Base-by-base conservation (phyloP, 2,329 filamentous ascomycete genomes). In the Penicillium sp. region DNA sequence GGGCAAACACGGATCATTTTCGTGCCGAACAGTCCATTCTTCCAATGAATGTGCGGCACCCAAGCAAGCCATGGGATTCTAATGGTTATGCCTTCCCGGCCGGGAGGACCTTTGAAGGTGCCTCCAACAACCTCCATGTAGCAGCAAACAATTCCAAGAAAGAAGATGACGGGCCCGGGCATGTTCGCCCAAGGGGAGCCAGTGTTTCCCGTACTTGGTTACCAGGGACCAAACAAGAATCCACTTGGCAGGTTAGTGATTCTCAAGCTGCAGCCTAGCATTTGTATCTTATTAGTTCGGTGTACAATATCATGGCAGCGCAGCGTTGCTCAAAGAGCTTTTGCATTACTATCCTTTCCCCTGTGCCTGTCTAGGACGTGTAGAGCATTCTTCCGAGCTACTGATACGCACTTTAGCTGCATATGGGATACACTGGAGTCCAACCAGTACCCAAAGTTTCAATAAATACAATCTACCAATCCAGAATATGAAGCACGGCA, bases 161-260 rank as follows among this genome's bases (percentile, higher is more conserved):
- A 55, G 74, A 76, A 58, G 73, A 75, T 48, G 75, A 80, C 61
- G 77, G 78, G 28, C 73, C 75, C 33, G 75, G 76, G n/a, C 69
- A 72, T 17, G 68, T 70, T 30, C 71, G 75, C 55, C 66, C 75
- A 35, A 72, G 75, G 45, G 73, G 71, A 38, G 64, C 69, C 37
- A 78, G 74, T 51, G 71, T 67, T 54, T 69, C 73, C 43, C 68
- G 68, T 36, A 72, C 73, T 25, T 93, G 89, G 85, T 76, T 95
- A 56, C 83, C 88, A 0, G 90, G 91, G 8, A 96, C 90, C 1
- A 91, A 85, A 69, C 89, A 93, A 71, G 89, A 96, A 71, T 88
- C 91, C 49, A 96, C 90, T 2, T 96, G 91, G 92, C 79, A 78
- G 61, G 70, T 71, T 26, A 75, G 71, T 52, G 82, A 84, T 64